Percentiles rank a stretch among this genome's conserved stretches.
phyloP scores from a whole-genome alignment of 2,329 filamentous ascomycete genomes.

The Acephala macrosclerotiorum region DNA sequence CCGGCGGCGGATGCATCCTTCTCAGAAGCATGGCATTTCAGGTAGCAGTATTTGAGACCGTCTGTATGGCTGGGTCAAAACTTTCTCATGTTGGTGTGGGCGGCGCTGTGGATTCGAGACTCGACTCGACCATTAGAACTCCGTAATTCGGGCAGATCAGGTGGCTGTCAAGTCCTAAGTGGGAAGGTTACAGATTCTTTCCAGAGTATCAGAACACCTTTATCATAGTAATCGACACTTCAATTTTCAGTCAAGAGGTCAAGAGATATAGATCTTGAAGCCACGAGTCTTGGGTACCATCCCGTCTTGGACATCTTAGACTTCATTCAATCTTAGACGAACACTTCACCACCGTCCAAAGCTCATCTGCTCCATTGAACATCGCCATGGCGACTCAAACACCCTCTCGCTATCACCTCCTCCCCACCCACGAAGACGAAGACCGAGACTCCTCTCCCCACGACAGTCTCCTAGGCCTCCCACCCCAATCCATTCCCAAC shows the following conservation, averaged over 20 bases:
- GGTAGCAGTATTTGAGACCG: background rate
- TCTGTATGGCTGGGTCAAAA: slow-evolving; percentile 3
- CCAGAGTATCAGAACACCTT: background rate
- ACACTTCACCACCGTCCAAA: background rate
- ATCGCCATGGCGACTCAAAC: slow-evolving; percentile 1
- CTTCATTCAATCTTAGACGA: background rate
- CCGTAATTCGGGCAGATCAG: background rate
- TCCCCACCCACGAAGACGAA: slow-evolving; percentile 13
- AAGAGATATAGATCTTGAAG: background rate
- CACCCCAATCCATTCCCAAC: background rate
- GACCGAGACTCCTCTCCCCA: slow-evolving; percentile 13
- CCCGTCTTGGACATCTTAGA: background rate
- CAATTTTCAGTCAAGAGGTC: background rate
- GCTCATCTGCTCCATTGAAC: too few relatives aligned
- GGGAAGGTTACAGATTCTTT: background rate
- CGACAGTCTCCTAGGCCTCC: slow-evolving; percentile 11
- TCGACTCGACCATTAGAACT: background rate
- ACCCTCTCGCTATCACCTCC: background rate
- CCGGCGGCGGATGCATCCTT: background rate
- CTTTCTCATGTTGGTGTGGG: background rate
- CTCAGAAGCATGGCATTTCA: background rate
- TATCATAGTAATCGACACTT: background rate
- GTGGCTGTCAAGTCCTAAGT: slow-evolving; percentile 1
- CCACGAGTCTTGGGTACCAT: background rate
- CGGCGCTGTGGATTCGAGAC: background rate